Evolutionary conservation across 768 basidiomycete species (phyloP), one percentile per base, ranked within the genome.

Genomic region (Rhodosporidiobolus sp.): DNA sequence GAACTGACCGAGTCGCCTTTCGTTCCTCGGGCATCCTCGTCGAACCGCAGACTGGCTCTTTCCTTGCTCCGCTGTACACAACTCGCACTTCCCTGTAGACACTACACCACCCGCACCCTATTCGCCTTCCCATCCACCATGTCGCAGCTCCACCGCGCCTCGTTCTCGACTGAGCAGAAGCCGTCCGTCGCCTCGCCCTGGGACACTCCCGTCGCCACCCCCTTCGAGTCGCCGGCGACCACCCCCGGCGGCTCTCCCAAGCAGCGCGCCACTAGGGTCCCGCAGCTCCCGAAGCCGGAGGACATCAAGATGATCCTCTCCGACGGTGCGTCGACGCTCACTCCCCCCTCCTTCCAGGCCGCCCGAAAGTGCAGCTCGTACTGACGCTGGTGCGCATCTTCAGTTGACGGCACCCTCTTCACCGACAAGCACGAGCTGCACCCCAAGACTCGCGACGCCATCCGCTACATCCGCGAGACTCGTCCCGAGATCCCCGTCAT

Each of bases 331-430:
- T 49, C 8, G 8, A 14, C 8, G 38, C 14, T 16, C 28, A 26
- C 11, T 16, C 10, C 28, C 17, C 45, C 35, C 32, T 19, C 11
- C 3, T 32, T 50, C 48, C 9, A 14, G 2, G 16, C 1, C 22
- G 7, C 45, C 1, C 12, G 4, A 4, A 4, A 10, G n/a, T 24
- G 6, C 46, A n/a, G 61, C 19, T 32, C 12, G 46, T 43, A 43
- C 63, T 65, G 63, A 48, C 43, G 20, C 5, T 4, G 0, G 22
- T 4, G 12, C 2, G 1, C 35, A 4, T 70, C 20, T 22, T 17
- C 22, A 63, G 75, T 76, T n/a, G 75, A 76, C 59, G 75, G 75
- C 28, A 76, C 75, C 35, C 75, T 76, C 54, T 76, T 76, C 69
- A 70, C 68, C 71, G 69, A 76, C 71, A 57, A 64, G 57, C 75